phyloP scores from a whole-genome alignment of 768 basidiomycete genomes.

The Russula sp. region DNA sequence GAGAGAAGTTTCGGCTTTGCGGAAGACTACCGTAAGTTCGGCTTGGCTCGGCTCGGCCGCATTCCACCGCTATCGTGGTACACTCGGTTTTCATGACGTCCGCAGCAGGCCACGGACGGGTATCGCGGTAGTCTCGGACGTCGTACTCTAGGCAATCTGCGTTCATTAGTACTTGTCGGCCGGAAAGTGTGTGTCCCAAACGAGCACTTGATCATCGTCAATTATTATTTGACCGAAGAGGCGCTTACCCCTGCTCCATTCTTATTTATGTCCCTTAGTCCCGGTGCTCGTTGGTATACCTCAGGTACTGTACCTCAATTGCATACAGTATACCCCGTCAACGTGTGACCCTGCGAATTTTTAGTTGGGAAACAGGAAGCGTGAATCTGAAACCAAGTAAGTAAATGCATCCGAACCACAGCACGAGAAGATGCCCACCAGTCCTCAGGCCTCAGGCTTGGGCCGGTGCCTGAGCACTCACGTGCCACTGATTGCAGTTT shows the following conservation, averaged over 20 bases:
- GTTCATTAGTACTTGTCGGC: not conserved
- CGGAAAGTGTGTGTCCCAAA: not conserved
- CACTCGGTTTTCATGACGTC: no score
- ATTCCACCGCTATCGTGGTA: not conserved
- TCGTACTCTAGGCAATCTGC: not conserved
- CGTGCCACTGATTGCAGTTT: not conserved
- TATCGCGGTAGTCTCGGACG: not conserved
- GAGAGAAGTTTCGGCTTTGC: not conserved
- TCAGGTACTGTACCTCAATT: slow-evolving; percentile 12
- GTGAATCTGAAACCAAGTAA: slow-evolving; percentile 17
- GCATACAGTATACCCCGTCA: not conserved
- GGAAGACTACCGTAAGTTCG: not conserved
- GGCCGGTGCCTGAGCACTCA: not conserved
- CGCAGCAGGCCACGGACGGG: not conserved
- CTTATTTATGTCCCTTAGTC: not conserved
- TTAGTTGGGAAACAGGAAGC: not conserved
- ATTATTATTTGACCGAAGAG: not conserved
- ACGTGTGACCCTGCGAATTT: not conserved
- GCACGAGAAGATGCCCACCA: not conserved
- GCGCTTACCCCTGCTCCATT: not conserved
- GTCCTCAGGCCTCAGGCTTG: not conserved
- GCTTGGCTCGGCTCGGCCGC: not conserved
- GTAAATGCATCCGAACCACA: not conserved
- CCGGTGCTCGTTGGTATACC: not conserved
- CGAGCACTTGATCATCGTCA: not conserved